A percentile compares a stretch with the other conserved stretches of the same genome.
Conservation (phyloP, 202 grass and related monocot genomes). For the Schoenoplectus tabernaemontani region DNA sequence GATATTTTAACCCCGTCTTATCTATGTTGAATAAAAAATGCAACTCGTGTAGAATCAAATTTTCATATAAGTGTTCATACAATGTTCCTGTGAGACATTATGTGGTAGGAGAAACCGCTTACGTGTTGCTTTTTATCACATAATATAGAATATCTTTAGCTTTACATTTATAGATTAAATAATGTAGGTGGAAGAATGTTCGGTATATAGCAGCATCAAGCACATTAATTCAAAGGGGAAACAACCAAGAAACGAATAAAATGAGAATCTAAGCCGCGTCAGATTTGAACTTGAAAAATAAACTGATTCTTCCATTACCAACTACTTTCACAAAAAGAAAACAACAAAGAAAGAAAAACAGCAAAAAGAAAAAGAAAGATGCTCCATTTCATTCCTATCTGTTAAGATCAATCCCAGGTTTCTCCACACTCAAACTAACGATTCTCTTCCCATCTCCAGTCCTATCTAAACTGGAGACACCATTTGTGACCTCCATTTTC, state of each 20-base stretch:
- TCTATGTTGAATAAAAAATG: not conserved
- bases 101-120: slow-evolving; percentile 2
- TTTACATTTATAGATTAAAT: not conserved
- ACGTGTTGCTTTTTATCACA: not conserved
- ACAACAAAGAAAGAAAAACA: slow-evolving; percentile 24
- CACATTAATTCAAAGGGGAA: slow-evolving; percentile 9
- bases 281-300: slow-evolving; percentile 20
- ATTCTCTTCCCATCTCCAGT: slow-evolving; percentile 27
- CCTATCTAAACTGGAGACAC: slow-evolving; percentile 25
- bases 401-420: slow-evolving; percentile 64
- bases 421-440: slow-evolving; percentile 24
- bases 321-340: slow-evolving; percentile 26
- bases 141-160: not conserved
- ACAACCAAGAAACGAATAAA: slow-evolving; percentile 20
- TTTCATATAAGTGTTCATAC: not conserved
- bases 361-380: slow-evolving; percentile 22
- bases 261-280: slow-evolving; percentile 13
- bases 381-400: slow-evolving; percentile 37
- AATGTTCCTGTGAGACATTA: not conserved
- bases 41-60: slow-evolving; percentile 3
- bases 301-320: slow-evolving; percentile 19
- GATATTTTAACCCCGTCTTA: not conserved
- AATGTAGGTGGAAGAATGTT: slow-evolving; percentile 6
- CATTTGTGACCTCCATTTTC: slow-evolving; percentile 17
- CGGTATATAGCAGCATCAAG: slow-evolving; percentile 13